These are phyloP conservation scores for Thalassia testudinum DNA, from an alignment of 116 monocot species.

Conservation along the genomic window DNA sequence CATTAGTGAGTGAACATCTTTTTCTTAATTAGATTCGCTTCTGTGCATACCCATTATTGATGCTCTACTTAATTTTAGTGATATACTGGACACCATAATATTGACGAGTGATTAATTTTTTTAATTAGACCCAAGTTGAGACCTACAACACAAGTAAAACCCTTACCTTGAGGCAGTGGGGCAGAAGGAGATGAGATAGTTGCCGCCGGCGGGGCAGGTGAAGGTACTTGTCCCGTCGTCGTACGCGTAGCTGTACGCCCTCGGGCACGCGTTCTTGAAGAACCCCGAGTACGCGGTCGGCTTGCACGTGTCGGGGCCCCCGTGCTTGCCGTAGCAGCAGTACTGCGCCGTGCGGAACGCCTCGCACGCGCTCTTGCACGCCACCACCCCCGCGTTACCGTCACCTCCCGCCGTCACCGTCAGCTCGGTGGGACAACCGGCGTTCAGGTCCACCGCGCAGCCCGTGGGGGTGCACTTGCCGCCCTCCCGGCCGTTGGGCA, in stretches of 20 bases:
- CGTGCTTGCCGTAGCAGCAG: slow-evolving; percentile 76
- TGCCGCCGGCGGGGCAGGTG: slow-evolving; percentile 42
- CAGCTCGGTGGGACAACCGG: slow-evolving; percentile 27
- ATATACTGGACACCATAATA: too few relatives aligned
- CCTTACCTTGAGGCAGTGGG: slow-evolving; percentile 30
- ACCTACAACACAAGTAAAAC: too few relatives aligned
- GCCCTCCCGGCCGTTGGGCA: slow-evolving; percentile 21
- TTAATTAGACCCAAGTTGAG: too few relatives aligned
- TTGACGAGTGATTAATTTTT: too few relatives aligned
- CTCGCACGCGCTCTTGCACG: slow-evolving; percentile 75
- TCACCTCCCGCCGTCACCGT: slow-evolving; percentile 7
- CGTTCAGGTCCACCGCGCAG: slow-evolving; percentile 42
- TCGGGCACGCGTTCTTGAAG: slow-evolving; percentile 73
- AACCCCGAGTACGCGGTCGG: slow-evolving; percentile 45
- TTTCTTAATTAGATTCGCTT: too few relatives aligned
- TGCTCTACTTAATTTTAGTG: too few relatives aligned
- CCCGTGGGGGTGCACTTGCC: slow-evolving; percentile 39
- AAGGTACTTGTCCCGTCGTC: slow-evolving; percentile 63
- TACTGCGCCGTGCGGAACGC: slow-evolving; percentile 63
- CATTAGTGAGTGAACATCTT: too few relatives aligned
- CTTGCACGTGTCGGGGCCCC: slow-evolving; percentile 40
- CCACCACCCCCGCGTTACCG: slow-evolving; percentile 8
- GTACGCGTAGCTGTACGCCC: slow-evolving; percentile 73
- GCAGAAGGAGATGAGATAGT: slow-evolving; percentile 56
- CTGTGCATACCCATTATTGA: too few relatives aligned